These are phyloP conservation scores for Sedum album DNA, from an alignment of 164 flowering plant genomes.

Conservation along the genomic window DNA sequence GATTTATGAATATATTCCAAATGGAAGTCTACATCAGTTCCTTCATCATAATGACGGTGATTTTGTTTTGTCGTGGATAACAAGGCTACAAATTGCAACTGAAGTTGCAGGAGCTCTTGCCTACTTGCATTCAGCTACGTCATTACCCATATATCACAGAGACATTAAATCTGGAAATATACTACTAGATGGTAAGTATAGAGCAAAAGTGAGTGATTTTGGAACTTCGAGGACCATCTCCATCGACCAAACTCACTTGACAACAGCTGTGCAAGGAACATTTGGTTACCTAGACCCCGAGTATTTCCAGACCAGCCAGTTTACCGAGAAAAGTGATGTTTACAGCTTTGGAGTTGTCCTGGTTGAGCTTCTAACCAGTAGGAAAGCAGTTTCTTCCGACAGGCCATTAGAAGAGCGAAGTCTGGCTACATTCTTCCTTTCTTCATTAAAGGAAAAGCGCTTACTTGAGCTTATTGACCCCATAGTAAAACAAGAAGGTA, in stretches of 20 bases:
- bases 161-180: conserved; percentile 2
- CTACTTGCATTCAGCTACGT: not conserved
- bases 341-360: too few species aligned
- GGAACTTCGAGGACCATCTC: conserved; percentile 1
- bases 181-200: not conserved
- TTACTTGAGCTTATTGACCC: not conserved
- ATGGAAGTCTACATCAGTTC: not conserved
- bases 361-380: not conserved
- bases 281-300: too few species aligned
- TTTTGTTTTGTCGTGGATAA: not conserved
- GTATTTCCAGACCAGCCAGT: too few species aligned
- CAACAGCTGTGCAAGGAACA: conserved; percentile 3
- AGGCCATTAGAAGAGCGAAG: too few species aligned
- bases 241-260: not conserved
- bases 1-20: not conserved
- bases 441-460: not conserved
- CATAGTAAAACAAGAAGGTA: not conserved
- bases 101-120: not conserved
- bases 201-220: conserved; percentile 1
- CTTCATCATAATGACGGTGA: not conserved
- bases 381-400: too few species aligned
- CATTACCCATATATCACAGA: not conserved
- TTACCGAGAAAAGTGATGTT: too few species aligned
- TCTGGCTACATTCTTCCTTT: too few species aligned
- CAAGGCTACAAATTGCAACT: not conserved